These are phyloP conservation scores for Groenewaldozyma salmanticensis DNA, from an alignment of 805 yeast species.

Conservation along the genomic window DNA sequence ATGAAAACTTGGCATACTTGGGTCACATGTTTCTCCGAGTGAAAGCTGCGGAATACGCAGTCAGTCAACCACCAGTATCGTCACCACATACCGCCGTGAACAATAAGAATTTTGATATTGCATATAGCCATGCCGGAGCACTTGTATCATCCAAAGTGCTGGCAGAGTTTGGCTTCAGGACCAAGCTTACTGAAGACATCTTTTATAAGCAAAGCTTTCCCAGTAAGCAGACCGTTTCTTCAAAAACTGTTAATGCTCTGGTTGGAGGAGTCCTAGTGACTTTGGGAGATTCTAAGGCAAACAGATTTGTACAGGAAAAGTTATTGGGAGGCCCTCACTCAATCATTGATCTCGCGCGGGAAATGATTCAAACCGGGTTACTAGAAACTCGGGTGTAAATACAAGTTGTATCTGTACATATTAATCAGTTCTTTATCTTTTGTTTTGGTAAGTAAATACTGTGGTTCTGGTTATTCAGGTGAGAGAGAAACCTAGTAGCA, in stretches of 20 bases:
- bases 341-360: slow-evolving; percentile 16
- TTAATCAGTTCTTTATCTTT: too few species aligned
- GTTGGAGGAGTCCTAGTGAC: slow-evolving; percentile 58
- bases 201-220: background rate
- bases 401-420: background rate
- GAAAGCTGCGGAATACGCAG: slow-evolving; percentile 15
- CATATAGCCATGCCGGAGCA: background rate
- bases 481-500: background rate
- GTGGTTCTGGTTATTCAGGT: background rate
- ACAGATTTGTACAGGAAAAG: slow-evolving; percentile 42
- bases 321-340: slow-evolving; percentile 30
- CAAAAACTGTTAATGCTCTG: slow-evolving; percentile 46
- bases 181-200: background rate
- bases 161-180: background rate
- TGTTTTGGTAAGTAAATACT: slow-evolving; percentile 1
- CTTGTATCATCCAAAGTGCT: background rate
- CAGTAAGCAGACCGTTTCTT: slow-evolving; percentile 32
- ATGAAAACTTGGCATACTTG: slow-evolving; percentile 69
- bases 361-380: slow-evolving; percentile 1
- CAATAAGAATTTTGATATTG: slow-evolving; percentile 24
- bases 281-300: slow-evolving; percentile 52
- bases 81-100: slow-evolving; percentile 16
- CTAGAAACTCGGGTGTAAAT: background rate
- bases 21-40: slow-evolving; percentile 32
- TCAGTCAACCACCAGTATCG: slow-evolving; percentile 6